Evolutionary conservation across 2,329 filamentous ascomycete species (phyloP).

Genomic region (Eutypella sp.): DNA sequence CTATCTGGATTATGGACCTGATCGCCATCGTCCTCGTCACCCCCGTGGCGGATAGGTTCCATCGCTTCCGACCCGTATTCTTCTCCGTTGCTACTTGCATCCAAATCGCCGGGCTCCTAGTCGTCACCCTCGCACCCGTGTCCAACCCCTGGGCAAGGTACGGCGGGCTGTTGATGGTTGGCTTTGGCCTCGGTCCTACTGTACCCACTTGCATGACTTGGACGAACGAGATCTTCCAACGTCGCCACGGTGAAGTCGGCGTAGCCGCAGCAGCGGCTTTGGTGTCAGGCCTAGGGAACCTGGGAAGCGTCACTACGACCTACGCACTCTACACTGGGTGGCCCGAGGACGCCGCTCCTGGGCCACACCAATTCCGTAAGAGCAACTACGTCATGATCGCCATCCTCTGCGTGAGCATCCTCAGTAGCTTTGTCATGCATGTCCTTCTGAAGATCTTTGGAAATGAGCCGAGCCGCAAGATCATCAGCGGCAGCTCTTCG

Average conservation of each 20-base stretch:
- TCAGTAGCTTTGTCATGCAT: constrained; percentile 66
- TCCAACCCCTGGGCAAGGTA: constrained; percentile 76
- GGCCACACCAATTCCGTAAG: constrained; percentile 67
- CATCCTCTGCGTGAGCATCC: constrained; percentile 73
- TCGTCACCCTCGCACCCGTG: constrained; percentile 67
- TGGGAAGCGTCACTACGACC: constrained; percentile 81
- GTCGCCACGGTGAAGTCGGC: constrained; percentile 82
- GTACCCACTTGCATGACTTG: constrained; percentile 93
- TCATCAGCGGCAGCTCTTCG: constrained; percentile 30
- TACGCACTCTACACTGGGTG: constrained; percentile 88
- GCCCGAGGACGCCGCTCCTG: constrained; percentile 67
- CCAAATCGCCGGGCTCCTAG: constrained; percentile 76
- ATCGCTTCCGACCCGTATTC: constrained; percentile 72
- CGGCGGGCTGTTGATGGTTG: constrained; percentile 82
- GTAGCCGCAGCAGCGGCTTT: constrained; percentile 81
- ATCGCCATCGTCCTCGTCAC: constrained; percentile 82
- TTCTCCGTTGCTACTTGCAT: constrained; percentile 72
- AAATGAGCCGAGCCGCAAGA: constrained; percentile 46
- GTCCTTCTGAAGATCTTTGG: constrained; percentile 56
- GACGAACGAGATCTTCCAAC: constrained; percentile 87
- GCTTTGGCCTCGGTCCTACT: constrained; percentile 84
- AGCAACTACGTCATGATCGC: constrained; percentile 88
- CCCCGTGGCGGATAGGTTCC: constrained; percentile 82
- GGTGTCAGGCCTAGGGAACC: constrained; percentile 80
- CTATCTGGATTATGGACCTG: constrained; percentile 92